Evolutionary conservation across 2,329 filamentous ascomycete species (phyloP).

Genomic region (Dryadomyces sulphureus): DNA sequence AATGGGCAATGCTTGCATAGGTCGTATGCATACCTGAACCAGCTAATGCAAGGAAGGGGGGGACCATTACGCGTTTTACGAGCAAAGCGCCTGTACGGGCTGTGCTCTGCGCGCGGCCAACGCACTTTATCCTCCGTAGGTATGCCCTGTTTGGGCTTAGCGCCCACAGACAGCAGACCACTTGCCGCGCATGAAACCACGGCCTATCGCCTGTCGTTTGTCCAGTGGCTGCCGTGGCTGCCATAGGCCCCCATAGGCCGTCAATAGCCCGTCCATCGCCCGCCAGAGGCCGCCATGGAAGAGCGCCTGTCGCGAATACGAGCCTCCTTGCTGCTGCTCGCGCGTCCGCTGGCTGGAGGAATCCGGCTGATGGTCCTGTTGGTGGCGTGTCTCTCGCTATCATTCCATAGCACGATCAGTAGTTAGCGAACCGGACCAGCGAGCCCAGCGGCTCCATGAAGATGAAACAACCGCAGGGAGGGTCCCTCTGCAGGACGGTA

Average conservation of each 20-base stretch:
- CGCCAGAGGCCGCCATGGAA: too few species aligned
- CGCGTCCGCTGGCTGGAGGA: background rate
- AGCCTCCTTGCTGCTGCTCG: too few species aligned
- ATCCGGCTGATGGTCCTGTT: background rate
- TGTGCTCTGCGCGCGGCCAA: background rate
- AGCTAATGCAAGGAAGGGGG: slow-evolving; percentile 9
- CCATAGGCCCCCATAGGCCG: too few species aligned
- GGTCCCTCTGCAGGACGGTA: too few species aligned
- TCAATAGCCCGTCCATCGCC: too few species aligned
- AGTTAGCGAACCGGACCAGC: background rate
- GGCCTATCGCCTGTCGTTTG: too few species aligned
- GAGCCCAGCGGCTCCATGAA: background rate
- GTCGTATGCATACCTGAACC: slow-evolving; percentile 4
- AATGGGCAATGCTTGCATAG: background rate
- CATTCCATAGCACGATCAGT: background rate
- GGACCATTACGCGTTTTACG: slow-evolving; percentile 2
- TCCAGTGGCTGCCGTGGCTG: too few species aligned
- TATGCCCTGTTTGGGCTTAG: background rate
- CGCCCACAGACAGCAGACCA: background rate
- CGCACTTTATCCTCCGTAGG: too few species aligned
- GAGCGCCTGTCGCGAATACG: too few species aligned
- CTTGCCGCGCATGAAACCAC: background rate
- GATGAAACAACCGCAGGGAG: slow-evolving; percentile 7
- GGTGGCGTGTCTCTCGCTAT: background rate
- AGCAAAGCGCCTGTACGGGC: background rate